phyloP scores from a whole-genome alignment of 1,284 basidiomycete genomes.

The Somion occarium region DNA sequence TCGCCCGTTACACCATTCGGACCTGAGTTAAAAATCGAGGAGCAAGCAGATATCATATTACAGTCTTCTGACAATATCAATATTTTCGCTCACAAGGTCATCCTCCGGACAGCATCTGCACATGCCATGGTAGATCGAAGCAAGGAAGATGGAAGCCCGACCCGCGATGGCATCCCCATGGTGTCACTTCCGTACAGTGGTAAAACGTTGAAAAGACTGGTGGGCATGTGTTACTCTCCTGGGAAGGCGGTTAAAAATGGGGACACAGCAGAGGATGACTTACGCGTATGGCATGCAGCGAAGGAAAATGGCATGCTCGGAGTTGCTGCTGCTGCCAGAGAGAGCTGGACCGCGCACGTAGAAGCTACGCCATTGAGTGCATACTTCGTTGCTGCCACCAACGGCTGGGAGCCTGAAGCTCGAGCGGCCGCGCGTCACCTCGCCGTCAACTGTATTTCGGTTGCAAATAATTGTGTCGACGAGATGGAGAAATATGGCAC shows the following conservation, averaged over 20 bases:
- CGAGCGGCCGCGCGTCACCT: constrained; percentile 9
- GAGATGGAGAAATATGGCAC: constrained; percentile 10
- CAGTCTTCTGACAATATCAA: neutral
- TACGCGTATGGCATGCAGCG: neutral
- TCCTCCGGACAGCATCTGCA: neutral
- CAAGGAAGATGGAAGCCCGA: neutral
- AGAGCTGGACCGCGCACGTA: neutral
- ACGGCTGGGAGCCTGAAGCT: constrained; percentile 9
- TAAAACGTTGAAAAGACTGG: neutral
- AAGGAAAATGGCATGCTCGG: neutral
- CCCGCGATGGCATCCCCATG: neutral
- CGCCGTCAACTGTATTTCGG: neutral
- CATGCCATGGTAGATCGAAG: neutral
- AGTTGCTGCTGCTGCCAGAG: constrained; percentile 3
- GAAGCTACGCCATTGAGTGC: constrained; percentile 7
- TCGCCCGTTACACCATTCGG: neutral
- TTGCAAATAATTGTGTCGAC: constrained; percentile 5
- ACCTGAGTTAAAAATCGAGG: neutral
- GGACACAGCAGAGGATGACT: neutral
- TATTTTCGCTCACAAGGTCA: neutral
- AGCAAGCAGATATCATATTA: neutral
- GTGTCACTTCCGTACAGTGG: neutral
- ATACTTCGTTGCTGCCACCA: constrained; percentile 11
- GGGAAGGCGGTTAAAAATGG: neutral
- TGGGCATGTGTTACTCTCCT: neutral